These are phyloP conservation scores for Trichosporon sp. DNA, from an alignment of 1,284 basidiomycete species.

Conservation along the genomic window DNA sequence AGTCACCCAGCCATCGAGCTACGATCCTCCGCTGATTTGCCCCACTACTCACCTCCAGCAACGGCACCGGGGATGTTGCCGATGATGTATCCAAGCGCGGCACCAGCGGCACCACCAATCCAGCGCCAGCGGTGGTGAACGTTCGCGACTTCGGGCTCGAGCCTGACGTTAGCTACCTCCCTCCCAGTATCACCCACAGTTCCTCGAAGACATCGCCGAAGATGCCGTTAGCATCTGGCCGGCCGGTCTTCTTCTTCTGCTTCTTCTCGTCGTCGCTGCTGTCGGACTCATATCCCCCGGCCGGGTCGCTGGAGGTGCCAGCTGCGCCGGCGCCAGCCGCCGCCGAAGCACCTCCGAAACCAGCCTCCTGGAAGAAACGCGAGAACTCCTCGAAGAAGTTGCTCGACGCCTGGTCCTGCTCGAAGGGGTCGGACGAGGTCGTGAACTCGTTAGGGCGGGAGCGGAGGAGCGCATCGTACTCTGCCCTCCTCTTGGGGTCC, in stretches of 20 bases:
- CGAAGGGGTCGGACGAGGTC: slow-evolving; percentile 28
- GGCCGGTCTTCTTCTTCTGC: slow-evolving; percentile 8
- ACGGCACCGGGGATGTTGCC: slow-evolving; percentile 73
- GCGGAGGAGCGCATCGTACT: slow-evolving; percentile 68
- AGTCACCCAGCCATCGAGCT: too few species aligned
- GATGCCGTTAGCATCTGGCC: slow-evolving; percentile 69
- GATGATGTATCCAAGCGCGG: slow-evolving; percentile 74
- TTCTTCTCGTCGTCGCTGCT: neutral
- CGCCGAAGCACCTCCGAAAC: slow-evolving; percentile 10
- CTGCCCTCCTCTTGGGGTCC: slow-evolving; percentile 64
- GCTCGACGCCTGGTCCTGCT: slow-evolving; percentile 60
- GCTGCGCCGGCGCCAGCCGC: slow-evolving; percentile 1
- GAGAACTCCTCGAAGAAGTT: slow-evolving; percentile 74
- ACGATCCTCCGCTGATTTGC: too few species aligned
- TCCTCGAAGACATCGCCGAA: slow-evolving; percentile 89
- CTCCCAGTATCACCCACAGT: slow-evolving; percentile 48
- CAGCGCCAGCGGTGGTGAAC: slow-evolving; percentile 45
- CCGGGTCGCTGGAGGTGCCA: neutral
- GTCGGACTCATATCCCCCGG: neutral
- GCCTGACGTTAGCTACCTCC: slow-evolving; percentile 22
- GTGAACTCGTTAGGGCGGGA: slow-evolving; percentile 46
- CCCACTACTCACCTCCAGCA: slow-evolving; percentile 44
- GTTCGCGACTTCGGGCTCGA: slow-evolving; percentile 47
- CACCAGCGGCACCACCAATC: slow-evolving; percentile 59
- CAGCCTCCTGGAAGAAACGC: slow-evolving; percentile 56